Evolutionary conservation across 179 eudicot species (phyloP), one percentile per base, ranked within the genome.

Genomic region (Gypsophila paniculata): DNA sequence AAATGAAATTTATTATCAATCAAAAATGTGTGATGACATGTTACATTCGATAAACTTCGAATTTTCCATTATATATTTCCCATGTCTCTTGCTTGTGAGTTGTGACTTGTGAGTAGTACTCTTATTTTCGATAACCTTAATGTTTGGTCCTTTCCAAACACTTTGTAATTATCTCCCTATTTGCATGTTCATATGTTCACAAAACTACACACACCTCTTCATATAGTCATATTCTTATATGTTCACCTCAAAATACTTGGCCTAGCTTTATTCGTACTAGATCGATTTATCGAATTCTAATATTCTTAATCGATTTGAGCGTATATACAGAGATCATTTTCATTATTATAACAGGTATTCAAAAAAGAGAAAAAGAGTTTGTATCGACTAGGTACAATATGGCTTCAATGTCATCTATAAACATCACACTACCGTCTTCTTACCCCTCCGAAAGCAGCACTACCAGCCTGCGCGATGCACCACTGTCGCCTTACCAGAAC

Each of bases 401-500:
- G 81, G 81, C 81, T 38, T 77, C 48, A 62, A 34, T 32, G 32
- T 62, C 81, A 46, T 64, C 81, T 66, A 49, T 70, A 21, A 69
- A 49, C 75, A 19, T 68, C 42, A 63, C 52, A 52, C 54, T 69
- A 12, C 74, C 75, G 6, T 72, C 78, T 25, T 79, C 75, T 49
- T 78, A 74, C 74, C 77, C 29, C 14, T 74, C 70, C 51, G 75
- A 70, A 71, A 74, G 7, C 74, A 68, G 44, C 54, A 62, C 7
- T 15, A 77, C 38, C 71, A 81, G 13, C 63, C 77, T 75, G 42
- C 80, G 86, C 0, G 83, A 83, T 17, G 80, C 83, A 26, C 87
- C 93, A 26, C 81, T 84, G 34, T 83, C 90, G 12, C 81, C 89
- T 5, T 85, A 85, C 79, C 83, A 83, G 66, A 78, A 82, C 66